Base-by-base conservation (phyloP, 208 protist genomes). In the Novymonas esmeraldas region DNA sequence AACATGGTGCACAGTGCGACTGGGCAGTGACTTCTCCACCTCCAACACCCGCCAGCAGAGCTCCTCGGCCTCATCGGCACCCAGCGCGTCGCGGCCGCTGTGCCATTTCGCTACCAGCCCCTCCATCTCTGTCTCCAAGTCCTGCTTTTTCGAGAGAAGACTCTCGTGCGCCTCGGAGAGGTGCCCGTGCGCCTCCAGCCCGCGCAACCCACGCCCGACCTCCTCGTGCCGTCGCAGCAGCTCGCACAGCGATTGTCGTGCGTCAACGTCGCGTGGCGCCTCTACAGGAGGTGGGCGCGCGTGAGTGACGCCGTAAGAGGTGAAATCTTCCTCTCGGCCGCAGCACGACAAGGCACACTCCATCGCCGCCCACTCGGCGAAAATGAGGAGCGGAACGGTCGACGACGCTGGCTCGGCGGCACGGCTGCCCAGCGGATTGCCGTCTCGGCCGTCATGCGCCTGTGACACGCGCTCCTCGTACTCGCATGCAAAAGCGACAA, bases 361-460 rank as follows among this genome's bases (percentile, higher is more conserved):
- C 46, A 85, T 38, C 0, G 70, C 73, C 2, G 76, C 39, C 81
- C 81, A 86, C 55, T 85, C 81, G 13, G 79, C 81, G 29, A 90
- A 72, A 3, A 52, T 49, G n/a, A 87, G 44, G 58, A 90, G 72
- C 0, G 84, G 59, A n/a, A 81, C 49, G 13, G 41, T 59, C 28
- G 54, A 20, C 16, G 42, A 16, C 22, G 36, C 29, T 0, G 64
- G 50, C 10, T 22, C 60, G 16, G 2, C 22, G 20, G 39, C 42
- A 44, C 36, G 10, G 38, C 10, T 28, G 14, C 29, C 31, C 36
- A 70, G 31, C 5, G 65, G 73, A 49, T 68, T 76, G 29, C 39
- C 64, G 24, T 39, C 18, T 3, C 45, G 55, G 36, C 14, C 29
- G n/a, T 46, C 46, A 38, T 34, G 34, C 38, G 39, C 51, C 20